Conservation (phyloP, 208 protist species). For the Trypanosoma conorhini region DNA sequence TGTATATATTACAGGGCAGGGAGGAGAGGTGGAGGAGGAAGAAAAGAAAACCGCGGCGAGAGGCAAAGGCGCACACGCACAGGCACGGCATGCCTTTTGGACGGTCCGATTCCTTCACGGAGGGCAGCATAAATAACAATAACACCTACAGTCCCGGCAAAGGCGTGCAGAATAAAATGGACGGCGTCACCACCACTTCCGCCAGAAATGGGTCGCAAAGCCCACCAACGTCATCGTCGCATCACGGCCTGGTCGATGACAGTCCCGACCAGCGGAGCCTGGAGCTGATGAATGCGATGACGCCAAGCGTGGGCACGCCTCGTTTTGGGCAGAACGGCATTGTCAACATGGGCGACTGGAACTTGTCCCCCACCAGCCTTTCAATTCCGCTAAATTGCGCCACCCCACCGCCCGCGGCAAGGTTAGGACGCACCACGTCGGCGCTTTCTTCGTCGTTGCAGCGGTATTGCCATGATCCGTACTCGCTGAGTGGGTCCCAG, state of each 20-base stretch:
- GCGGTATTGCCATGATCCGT: conserved; percentile 29
- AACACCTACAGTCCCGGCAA: too few relatives aligned
- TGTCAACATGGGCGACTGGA: neutral
- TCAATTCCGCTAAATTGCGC: neutral
- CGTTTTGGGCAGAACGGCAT: conserved; percentile 7
- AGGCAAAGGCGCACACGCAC: neutral
- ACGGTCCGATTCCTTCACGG: neutral
- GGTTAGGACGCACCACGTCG: neutral
- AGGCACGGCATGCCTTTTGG: conserved; percentile 12
- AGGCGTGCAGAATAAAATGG: neutral
- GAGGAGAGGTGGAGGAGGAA: too few relatives aligned
- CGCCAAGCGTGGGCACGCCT: conserved; percentile 2
- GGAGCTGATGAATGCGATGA: neutral
- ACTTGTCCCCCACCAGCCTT: neutral
- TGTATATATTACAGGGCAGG: too few relatives aligned
- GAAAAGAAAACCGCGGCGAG: conserved; percentile 5
- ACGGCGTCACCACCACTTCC: neutral
- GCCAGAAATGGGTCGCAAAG: neutral
- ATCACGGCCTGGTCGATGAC: neutral
- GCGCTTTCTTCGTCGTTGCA: neutral
- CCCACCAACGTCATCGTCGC: neutral
- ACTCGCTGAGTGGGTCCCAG: conserved; percentile 28
- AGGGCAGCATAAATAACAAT: neutral
- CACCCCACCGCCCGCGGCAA: neutral
- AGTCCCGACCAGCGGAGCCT: neutral